Percentiles rank a stretch among this genome's conserved stretches.
Conservation (phyloP, 495 filamentous ascomycete genomes). For the Talaromyces trachyspermus region DNA sequence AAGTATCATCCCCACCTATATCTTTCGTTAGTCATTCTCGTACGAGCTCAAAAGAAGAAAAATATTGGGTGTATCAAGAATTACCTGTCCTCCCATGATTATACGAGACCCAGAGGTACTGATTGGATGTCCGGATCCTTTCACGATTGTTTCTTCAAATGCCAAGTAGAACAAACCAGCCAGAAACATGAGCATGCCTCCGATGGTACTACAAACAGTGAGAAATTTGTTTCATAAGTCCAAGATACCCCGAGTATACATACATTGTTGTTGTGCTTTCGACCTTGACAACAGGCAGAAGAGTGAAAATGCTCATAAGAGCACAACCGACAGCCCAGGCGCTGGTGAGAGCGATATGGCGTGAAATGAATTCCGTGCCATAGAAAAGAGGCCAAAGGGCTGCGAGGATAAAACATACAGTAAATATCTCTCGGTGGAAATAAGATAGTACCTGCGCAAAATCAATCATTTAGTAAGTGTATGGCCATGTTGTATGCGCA, state of each 20-base stretch:
- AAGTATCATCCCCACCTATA: slow-evolving; percentile 68
- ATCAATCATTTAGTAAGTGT: neutral
- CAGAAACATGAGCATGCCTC: slow-evolving; percentile 70
- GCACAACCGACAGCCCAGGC: slow-evolving; percentile 73
- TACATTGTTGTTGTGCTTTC: slow-evolving; percentile 77
- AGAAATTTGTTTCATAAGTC: slow-evolving; percentile 17
- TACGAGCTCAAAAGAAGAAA: too few species aligned
- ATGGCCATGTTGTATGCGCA: neutral
- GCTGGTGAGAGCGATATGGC: slow-evolving; percentile 52
- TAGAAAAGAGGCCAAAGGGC: slow-evolving; percentile 73
- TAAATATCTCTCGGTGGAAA: slow-evolving; percentile 82
- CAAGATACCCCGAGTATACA: slow-evolving; percentile 18
- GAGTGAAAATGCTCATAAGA: slow-evolving; percentile 84
- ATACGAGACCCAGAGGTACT: slow-evolving; percentile 39
- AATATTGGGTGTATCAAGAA: slow-evolving; percentile 5
- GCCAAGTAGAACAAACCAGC: slow-evolving; percentile 75
- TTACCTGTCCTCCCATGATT: slow-evolving; percentile 52
- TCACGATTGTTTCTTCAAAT: slow-evolving; percentile 65
- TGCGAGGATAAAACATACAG: slow-evolving; percentile 66
- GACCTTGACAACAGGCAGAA: slow-evolving; percentile 77
- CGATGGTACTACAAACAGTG: slow-evolving; percentile 52
- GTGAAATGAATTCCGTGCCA: slow-evolving; percentile 60
- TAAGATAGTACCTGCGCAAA: slow-evolving; percentile 72
- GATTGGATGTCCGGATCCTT: slow-evolving; percentile 26
- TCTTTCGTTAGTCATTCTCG: slow-evolving; percentile 4